These are phyloP conservation scores for Suhomyces faveliae DNA, from an alignment of 805 yeast species.

Conservation along the genomic window DNA sequence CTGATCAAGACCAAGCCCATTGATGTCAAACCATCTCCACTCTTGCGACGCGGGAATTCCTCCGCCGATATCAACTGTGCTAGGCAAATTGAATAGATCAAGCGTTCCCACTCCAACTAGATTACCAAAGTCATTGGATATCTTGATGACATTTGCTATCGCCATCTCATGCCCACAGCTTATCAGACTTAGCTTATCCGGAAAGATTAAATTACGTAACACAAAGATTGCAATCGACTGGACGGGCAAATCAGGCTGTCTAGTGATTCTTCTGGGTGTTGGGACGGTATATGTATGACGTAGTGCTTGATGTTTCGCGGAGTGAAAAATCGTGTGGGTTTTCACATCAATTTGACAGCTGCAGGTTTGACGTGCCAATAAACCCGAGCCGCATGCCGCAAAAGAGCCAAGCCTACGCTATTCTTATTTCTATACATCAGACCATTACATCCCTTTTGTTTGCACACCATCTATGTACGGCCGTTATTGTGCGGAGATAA, in stretches of 20 bases:
- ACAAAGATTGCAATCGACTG: too few species aligned
- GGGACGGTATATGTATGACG: too few species aligned
- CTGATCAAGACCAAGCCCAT: conserved; percentile 21
- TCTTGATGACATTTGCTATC: conserved; percentile 15
- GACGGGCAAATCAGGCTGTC: too few species aligned
- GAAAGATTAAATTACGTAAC: too few species aligned
- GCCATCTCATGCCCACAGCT: not conserved
- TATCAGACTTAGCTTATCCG: not conserved
- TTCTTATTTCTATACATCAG: too few species aligned
- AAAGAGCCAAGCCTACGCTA: too few species aligned
- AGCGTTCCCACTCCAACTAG: conserved; percentile 52
- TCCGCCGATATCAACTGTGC: conserved; percentile 7
- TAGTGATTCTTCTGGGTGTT: too few species aligned
- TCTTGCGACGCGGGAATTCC: not conserved
- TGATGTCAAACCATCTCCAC: conserved; percentile 60
- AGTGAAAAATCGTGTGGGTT: not conserved
- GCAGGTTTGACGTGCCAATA: not conserved
- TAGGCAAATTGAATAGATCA: conserved; percentile 43
- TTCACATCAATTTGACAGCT: not conserved
- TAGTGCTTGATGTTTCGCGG: not conserved
- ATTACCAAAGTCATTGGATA: conserved; percentile 40
- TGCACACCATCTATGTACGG: too few species aligned
- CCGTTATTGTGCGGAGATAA: not conserved
- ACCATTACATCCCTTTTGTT: too few species aligned
- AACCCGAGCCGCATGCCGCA: too few species aligned